A percentile compares a stretch with the other conserved stretches of the same genome.
These are phyloP conservation scores for Neoboletus subvelutipes DNA, from an alignment of 768 basidiomycete species.

Conservation along the genomic window DNA sequence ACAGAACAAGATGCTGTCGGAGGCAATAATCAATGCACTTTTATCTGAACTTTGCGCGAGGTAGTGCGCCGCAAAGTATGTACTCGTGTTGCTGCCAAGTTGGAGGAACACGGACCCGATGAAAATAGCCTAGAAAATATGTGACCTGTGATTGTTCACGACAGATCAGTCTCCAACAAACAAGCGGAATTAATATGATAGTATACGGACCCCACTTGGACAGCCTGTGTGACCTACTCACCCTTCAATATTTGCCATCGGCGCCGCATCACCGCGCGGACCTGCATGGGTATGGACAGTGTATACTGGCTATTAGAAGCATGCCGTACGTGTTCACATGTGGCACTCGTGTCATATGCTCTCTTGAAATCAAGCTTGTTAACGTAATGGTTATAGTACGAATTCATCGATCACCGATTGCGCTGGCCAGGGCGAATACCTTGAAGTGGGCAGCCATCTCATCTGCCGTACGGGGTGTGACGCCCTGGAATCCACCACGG, in stretches of 20 bases:
- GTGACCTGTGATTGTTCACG: constrained; percentile 35
- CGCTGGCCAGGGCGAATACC: constrained; percentile 36
- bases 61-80: no score
- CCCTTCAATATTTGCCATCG: constrained; percentile 46
- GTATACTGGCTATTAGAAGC: constrained; percentile 43
- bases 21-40: constrained; percentile 8
- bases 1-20: constrained; percentile 47
- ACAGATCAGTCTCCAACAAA: constrained; percentile 1
- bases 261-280: constrained; percentile 43
- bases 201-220: constrained; percentile 35
- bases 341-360: constrained; percentile 48
- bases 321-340: constrained; percentile 49
- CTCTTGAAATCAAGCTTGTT: constrained; percentile 42
- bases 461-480: constrained; percentile 50
- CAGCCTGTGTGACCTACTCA: constrained; percentile 36
- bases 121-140: constrained; percentile 21
- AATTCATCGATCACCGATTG: constrained; percentile 47
- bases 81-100: constrained; percentile 33
- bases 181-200: constrained; percentile 1
- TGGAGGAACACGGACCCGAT: constrained; percentile 43
- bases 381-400: constrained; percentile 45
- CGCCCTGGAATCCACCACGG: constrained; percentile 39
- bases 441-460: constrained; percentile 56
- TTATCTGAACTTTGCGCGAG: constrained; percentile 43
- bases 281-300: constrained; percentile 45